Conservation (phyloP, 2,329 filamentous ascomycete genomes). For the Pestalotiopsis fici region DNA sequence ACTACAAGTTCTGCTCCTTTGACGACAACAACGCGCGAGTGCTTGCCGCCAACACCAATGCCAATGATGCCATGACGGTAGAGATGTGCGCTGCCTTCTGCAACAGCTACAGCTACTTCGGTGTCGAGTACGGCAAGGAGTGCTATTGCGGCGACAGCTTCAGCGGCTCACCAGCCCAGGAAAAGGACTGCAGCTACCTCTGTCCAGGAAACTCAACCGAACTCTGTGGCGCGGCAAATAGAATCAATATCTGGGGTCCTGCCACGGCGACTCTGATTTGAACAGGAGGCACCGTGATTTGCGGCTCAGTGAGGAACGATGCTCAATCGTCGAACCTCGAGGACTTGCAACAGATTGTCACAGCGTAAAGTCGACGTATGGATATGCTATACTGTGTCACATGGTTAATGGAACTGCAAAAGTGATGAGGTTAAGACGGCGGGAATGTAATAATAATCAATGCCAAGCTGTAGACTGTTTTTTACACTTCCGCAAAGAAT, state of each 20-base stretch:
- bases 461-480: conserved; percentile 7
- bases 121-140: conserved; percentile 1
- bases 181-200: conserved; percentile 38
- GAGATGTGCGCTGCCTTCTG: conserved; percentile 3
- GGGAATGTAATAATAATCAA: not conserved
- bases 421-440: not conserved
- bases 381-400: not conserved
- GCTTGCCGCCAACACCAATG: not conserved
- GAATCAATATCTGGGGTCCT: not conserved
- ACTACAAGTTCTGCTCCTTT: not conserved
- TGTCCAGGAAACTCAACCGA: conserved; percentile 40
- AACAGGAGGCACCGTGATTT: too few relatives aligned
- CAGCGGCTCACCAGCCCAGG: not conserved
- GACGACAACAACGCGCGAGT: not conserved
- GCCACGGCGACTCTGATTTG: not conserved
- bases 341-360: conserved; percentile 45
- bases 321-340: too few relatives aligned
- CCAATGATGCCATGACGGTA: not conserved
- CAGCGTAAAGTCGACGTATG: not conserved
- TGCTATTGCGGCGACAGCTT: conserved; percentile 1
- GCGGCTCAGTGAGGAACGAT: too few relatives aligned
- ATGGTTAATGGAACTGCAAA: not conserved
- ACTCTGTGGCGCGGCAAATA: conserved; percentile 1
- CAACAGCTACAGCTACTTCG: not conserved
- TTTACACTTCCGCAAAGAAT: not conserved